These are phyloP conservation scores for Lecanicillium sp. DNA, from an alignment of 2,329 filamentous ascomycete genomes.

Conservation along the genomic window DNA sequence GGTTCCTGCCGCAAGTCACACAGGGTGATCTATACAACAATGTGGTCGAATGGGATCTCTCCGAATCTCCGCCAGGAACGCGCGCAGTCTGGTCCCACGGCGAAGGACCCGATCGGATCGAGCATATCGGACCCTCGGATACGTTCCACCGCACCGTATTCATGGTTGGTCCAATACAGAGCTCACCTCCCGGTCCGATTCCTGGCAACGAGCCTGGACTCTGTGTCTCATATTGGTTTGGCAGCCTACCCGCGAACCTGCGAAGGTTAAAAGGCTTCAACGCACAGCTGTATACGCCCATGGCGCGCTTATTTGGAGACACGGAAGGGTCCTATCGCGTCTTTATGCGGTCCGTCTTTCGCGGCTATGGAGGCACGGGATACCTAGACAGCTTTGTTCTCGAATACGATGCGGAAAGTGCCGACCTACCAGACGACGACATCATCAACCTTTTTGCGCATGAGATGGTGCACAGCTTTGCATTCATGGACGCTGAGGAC, in stretches of 20 bases:
- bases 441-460: slow-evolving; percentile 8
- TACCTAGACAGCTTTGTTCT: slow-evolving; percentile 10
- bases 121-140: slow-evolving; percentile 6
- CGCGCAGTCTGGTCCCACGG: slow-evolving; percentile 13
- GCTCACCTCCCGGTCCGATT: slow-evolving; percentile 5
- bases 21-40: slow-evolving; percentile 7
- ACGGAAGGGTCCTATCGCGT: slow-evolving; percentile 9
- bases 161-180: slow-evolving; percentile 11
- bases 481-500: slow-evolving; percentile 5
- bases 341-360: slow-evolving; percentile 9
- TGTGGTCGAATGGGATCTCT: slow-evolving; percentile 11
- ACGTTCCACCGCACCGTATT: slow-evolving; percentile 9
- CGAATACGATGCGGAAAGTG: slow-evolving; percentile 9
- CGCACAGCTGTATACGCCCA: slow-evolving; percentile 8
- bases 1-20: slow-evolving; percentile 11
- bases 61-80: slow-evolving; percentile 8
- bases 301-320: slow-evolving; percentile 8
- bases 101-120: slow-evolving; percentile 9
- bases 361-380: slow-evolving; percentile 8
- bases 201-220: slow-evolving; percentile 1
- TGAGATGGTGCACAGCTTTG: slow-evolving; percentile 13
- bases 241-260: slow-evolving; percentile 8
- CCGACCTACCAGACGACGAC: slow-evolving; percentile 4
- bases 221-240: slow-evolving; percentile 12
- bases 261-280: slow-evolving; percentile 9